Percentiles rank a stretch among this genome's conserved stretches.
Evolutionary conservation across 2,329 filamentous ascomycete genomes (phyloP).

Genomic region (Cladosporium sphaerospermum): DNA sequence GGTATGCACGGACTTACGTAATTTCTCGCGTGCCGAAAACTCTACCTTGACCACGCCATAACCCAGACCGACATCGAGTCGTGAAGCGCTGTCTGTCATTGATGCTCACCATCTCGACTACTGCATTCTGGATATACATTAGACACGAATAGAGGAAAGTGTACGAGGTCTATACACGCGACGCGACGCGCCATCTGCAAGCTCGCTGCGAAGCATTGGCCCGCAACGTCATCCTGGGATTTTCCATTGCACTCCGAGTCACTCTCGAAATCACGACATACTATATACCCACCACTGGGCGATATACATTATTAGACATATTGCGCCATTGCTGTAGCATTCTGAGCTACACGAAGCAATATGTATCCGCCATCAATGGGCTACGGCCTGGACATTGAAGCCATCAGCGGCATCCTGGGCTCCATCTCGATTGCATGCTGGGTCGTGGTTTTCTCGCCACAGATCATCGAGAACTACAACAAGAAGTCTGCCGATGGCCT

Average conservation of each 20-base stretch:
- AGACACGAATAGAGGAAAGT: too few species aligned
- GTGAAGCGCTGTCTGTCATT: background rate
- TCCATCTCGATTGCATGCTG: slow-evolving; percentile 96
- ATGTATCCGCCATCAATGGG: slow-evolving; percentile 51
- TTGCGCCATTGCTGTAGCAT: too few species aligned
- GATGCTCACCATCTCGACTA: background rate
- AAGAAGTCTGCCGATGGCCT: slow-evolving; percentile 79
- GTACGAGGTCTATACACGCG: background rate
- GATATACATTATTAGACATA: too few species aligned
- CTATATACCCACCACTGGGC: too few species aligned
- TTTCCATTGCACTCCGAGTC: too few species aligned
- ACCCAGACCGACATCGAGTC: background rate
- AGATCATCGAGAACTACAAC: slow-evolving; percentile 92
- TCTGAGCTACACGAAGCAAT: background rate
- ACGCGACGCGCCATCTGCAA: background rate
- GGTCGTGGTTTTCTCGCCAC: slow-evolving; percentile 95
- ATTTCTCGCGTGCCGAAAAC: background rate
- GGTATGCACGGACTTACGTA: background rate
- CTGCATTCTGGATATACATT: background rate
- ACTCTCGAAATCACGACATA: too few species aligned
- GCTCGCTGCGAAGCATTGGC: background rate
- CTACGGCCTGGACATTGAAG: slow-evolving; percentile 73
- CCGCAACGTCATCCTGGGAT: too few species aligned
- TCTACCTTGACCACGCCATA: background rate
- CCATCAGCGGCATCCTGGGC: slow-evolving; percentile 86